phyloP scores from a whole-genome alignment of 345 rosid species.

The Syzygium grande region DNA sequence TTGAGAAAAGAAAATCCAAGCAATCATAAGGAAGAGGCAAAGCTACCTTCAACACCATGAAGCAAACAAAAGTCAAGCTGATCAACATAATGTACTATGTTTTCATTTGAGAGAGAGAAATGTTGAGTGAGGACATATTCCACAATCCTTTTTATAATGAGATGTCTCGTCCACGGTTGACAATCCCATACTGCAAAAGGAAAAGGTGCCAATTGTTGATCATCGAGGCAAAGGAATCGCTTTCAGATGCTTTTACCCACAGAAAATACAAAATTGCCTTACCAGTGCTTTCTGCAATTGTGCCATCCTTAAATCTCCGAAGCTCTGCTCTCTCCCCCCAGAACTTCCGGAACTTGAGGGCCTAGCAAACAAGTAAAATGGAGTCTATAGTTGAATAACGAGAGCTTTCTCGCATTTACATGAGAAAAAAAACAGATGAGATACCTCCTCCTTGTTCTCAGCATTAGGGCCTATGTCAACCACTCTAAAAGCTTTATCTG shows the following conservation, averaged over 20 bases:
- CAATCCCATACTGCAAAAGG: conserved; percentile 64
- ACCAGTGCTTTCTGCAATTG: conserved; percentile 93
- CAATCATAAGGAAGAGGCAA: not conserved
- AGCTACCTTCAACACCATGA: conserved; percentile 60
- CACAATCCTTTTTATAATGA: conserved; percentile 61
- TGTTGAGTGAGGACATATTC: conserved; percentile 58
- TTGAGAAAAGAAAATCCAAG: not conserved
- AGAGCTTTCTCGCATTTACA: not conserved
- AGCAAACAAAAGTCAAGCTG: conserved; percentile 84
- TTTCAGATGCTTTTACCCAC: conserved; percentile 2
- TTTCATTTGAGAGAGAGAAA: conserved; percentile 45
- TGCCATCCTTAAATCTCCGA: conserved; percentile 90
- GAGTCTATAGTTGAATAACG: not conserved
- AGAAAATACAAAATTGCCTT: conserved; percentile 4
- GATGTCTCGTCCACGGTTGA: conserved; percentile 67
- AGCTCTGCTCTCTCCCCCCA: conserved; percentile 95
- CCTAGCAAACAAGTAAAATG: conserved; percentile 23
- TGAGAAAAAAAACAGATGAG: not conserved
- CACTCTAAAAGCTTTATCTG: conserved; percentile 60
- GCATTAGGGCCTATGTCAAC: conserved; percentile 92
- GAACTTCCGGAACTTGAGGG: conserved; percentile 60
- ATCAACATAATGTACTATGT: conserved; percentile 60
- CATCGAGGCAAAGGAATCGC: not conserved
- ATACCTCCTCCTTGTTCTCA: conserved; percentile 85
- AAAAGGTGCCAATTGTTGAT: not conserved